phyloP scores from a whole-genome alignment of 352 stramenopile species.

The Plasmopara muralis region DNA sequence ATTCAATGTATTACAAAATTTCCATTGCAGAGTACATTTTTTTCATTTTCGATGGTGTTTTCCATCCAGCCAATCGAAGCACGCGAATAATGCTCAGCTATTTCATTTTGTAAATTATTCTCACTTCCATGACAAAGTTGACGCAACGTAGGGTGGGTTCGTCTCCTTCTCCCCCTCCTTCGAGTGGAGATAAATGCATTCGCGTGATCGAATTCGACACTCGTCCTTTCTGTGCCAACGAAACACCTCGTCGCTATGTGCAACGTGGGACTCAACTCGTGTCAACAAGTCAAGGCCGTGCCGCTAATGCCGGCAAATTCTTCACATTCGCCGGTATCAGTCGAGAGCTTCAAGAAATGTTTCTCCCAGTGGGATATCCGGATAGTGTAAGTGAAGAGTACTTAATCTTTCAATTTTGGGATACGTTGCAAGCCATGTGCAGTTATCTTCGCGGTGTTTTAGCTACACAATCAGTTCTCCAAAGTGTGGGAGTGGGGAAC shows the following conservation, averaged over 20 bases:
- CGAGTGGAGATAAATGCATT: conserved; percentile 17
- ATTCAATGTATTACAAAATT: too few relatives aligned
- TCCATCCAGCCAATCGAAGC: too few relatives aligned
- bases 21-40: too few relatives aligned
- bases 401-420: conserved; percentile 93
- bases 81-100: too few relatives aligned
- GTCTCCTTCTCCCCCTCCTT: conserved; percentile 10
- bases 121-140: conserved; percentile 22
- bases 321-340: conserved; percentile 29
- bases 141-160: conserved; percentile 47
- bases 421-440: conserved; percentile 92
- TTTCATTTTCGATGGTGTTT: too few relatives aligned
- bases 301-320: conserved; percentile 13
- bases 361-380: conserved; percentile 80
- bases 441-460: conserved; percentile 93
- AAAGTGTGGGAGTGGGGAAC: conserved; percentile 91
- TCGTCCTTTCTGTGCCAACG: conserved; percentile 44
- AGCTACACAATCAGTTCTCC: conserved; percentile 88
- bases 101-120: too few relatives aligned
- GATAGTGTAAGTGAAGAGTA: conserved; percentile 87
- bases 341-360: conserved; percentile 79
- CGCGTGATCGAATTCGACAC: conserved; percentile 55
- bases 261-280: conserved; percentile 32
- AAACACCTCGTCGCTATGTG: conserved; percentile 43
- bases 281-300: conserved; percentile 12